Conservation (phyloP, 2,329 filamentous ascomycete species). For the Elsinoe arachidis region DNA sequence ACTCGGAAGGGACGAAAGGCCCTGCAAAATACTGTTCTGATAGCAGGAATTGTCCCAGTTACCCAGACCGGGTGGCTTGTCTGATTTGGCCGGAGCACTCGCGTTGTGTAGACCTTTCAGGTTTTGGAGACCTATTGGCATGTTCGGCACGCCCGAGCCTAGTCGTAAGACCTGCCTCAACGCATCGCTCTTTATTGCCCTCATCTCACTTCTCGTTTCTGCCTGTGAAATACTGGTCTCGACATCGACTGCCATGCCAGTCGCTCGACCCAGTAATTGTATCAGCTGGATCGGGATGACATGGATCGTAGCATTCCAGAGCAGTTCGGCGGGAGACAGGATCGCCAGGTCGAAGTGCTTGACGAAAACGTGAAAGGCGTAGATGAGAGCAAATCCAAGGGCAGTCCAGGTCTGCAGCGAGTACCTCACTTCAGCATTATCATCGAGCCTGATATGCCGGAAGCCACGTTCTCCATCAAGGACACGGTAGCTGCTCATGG, state of each 20-base stretch:
- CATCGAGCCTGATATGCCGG: background rate
- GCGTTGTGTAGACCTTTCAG: background rate
- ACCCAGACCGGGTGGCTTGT: constrained; percentile 56
- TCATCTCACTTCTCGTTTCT: constrained; percentile 17
- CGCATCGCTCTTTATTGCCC: constrained; percentile 32
- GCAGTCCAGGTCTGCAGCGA: constrained; percentile 14
- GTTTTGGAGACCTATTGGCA: background rate
- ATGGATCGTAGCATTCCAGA: constrained; percentile 55
- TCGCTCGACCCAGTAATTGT: constrained; percentile 42
- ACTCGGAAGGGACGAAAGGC: constrained; percentile 62
- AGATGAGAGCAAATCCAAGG: constrained; percentile 21
- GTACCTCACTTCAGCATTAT: background rate
- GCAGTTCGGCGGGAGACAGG: constrained; percentile 38
- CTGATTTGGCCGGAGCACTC: constrained; percentile 16
- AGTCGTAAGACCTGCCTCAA: constrained; percentile 31
- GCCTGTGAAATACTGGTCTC: background rate
- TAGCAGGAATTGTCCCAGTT: constrained; percentile 97
- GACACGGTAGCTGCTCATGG: constrained; percentile 6
- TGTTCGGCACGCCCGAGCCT: constrained; percentile 23
- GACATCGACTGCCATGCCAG: background rate
- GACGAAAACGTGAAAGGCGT: constrained; percentile 25
- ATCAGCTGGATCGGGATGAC: constrained; percentile 50
- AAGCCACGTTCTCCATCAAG: constrained; percentile 12
- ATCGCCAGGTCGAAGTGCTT: constrained; percentile 25
- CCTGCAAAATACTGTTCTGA: constrained; percentile 79